These are phyloP conservation scores for Elsinoe perseae DNA, from an alignment of 2,329 filamentous ascomycete species.

Conservation along the genomic window DNA sequence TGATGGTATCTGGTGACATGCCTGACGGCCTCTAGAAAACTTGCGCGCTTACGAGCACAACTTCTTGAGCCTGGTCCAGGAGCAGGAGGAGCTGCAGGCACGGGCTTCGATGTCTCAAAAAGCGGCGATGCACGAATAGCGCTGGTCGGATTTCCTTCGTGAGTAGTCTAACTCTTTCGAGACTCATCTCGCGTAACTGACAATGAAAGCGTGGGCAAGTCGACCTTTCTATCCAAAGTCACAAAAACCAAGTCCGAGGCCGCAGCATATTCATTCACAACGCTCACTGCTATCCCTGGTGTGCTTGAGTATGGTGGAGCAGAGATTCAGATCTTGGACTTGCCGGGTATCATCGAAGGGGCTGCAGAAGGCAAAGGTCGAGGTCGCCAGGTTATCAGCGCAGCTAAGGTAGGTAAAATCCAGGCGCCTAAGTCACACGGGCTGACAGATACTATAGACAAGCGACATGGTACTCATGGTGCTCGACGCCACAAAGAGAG, in stretches of 20 bases:
- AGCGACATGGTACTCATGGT: slow-evolving; percentile 97
- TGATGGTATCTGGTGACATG: not conserved
- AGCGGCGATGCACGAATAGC: slow-evolving; percentile 94
- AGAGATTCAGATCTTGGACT: slow-evolving; percentile 97
- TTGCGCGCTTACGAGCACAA: slow-evolving; percentile 87
- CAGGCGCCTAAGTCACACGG: not conserved
- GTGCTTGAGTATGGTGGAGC: slow-evolving; percentile 96
- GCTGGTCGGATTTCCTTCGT: slow-evolving; percentile 91
- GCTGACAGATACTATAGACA: slow-evolving; percentile 45
- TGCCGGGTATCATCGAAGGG: slow-evolving; percentile 97
- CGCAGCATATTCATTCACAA: slow-evolving; percentile 94
- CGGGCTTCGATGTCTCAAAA: slow-evolving; percentile 86
- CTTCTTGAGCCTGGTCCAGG: slow-evolving; percentile 83
- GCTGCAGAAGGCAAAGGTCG: slow-evolving; percentile 97
- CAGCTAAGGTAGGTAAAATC: slow-evolving; percentile 60
- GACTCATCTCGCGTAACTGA: not conserved
- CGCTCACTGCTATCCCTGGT: slow-evolving; percentile 90
- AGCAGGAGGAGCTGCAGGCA: slow-evolving; percentile 65
- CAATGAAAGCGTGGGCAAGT: slow-evolving; percentile 66
- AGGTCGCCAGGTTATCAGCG: slow-evolving; percentile 94
- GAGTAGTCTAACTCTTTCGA: not conserved
- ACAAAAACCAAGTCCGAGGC: slow-evolving; percentile 97
- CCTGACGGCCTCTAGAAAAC: slow-evolving; percentile 58
- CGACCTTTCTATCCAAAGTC: slow-evolving; percentile 96
- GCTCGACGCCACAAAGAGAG: slow-evolving; percentile 90